Evolutionary conservation across 139 green algal species (phyloP), one percentile per base, ranked within the genome.

Genomic region (Pseudopediastrum boryanum): DNA sequence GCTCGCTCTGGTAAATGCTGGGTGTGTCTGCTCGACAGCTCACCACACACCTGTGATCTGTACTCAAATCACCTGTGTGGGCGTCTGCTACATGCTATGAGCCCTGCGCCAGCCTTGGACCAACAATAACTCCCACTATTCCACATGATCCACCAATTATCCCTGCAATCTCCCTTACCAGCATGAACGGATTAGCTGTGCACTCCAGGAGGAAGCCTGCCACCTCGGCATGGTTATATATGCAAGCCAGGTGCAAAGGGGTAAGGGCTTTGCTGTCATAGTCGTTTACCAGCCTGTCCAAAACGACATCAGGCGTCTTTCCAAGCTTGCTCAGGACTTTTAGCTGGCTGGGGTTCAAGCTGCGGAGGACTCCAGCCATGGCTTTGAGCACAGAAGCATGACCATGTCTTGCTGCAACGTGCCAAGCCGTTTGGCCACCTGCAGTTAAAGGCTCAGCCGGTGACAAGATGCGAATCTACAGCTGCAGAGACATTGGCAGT

Each of bases 211-310:
- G 75, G 41, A n/a, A 31, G 43, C 19, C 75, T n/a, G 81, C 81
- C 35, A 64, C 67, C 2, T 76, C 75, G 27, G 76, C 67, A 33
- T 80, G 50, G 31, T 75, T 75, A 41, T 85, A 80, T 31, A 83
- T 85, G 68, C 68, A 80, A 4, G 81, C 75, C 9, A 85, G 42
- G 75, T 85, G 81, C 68, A 85, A 61, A 9, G 81, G 75, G 0
- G 75, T 83, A 8, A 83, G 61, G 59, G 50, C 58, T 36, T 79
- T 79, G 21, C 31, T 62, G 48, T 85, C 81, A 23, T 51, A 31
- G 19, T 50, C 21, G 12, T 54, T 41, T 0, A 62, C 75, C 9
- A 76, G 70, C 35, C 42, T 13, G 12, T 39, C 50, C 6, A 83
- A 52, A 27, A 85, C 66, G 19, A 69, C 68, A 9, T 85, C 81